Percentiles rank a stretch among this genome's conserved stretches.
Evolutionary conservation across 2,329 filamentous ascomycete genomes (phyloP).

Genomic region (Penicillium sp.): DNA sequence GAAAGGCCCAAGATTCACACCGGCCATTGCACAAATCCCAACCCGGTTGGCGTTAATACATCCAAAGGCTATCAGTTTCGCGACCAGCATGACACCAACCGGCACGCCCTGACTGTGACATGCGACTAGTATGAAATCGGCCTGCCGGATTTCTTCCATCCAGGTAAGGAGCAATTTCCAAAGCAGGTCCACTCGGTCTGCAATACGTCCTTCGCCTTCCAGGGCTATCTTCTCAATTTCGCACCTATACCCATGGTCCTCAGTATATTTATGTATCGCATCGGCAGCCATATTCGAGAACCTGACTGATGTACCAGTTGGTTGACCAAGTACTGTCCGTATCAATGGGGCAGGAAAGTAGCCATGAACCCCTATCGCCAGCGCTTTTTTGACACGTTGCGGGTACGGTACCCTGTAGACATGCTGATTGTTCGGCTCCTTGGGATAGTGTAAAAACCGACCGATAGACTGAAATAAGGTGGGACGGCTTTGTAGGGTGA

Average conservation of each 20-base stretch:
- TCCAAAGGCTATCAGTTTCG: conserved; percentile 89
- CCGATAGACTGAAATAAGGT: conserved; percentile 67
- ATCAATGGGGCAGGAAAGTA: conserved; percentile 88
- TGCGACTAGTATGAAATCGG: conserved; percentile 89
- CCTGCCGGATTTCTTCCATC: conserved; percentile 85
- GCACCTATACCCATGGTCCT: conserved; percentile 72
- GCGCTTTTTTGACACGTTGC: conserved; percentile 78
- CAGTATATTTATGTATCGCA: conserved; percentile 82
- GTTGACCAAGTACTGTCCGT: conserved; percentile 89
- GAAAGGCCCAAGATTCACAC: conserved; percentile 92
- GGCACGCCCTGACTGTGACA: conserved; percentile 97
- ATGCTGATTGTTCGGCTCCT: conserved; percentile 67
- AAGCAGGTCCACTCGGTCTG: conserved; percentile 84
- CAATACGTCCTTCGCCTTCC: conserved; percentile 92
- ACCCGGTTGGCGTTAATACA: conserved; percentile 78
- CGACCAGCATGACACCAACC: conserved; percentile 87
- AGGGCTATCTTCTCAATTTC: conserved; percentile 93
- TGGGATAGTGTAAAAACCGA: conserved; percentile 55
- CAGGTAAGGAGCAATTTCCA: conserved; percentile 96
- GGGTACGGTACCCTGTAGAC: conserved; percentile 72
- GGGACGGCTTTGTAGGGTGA: conserved; percentile 53
- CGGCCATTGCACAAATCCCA: conserved; percentile 86
- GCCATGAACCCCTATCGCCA: conserved; percentile 93
- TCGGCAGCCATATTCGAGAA: conserved; percentile 88
- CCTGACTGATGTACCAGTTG: conserved; percentile 90